Base-by-base conservation (phyloP, 371 early-diverging fungal genomes). In the Apophysomyces ossiformis region DNA sequence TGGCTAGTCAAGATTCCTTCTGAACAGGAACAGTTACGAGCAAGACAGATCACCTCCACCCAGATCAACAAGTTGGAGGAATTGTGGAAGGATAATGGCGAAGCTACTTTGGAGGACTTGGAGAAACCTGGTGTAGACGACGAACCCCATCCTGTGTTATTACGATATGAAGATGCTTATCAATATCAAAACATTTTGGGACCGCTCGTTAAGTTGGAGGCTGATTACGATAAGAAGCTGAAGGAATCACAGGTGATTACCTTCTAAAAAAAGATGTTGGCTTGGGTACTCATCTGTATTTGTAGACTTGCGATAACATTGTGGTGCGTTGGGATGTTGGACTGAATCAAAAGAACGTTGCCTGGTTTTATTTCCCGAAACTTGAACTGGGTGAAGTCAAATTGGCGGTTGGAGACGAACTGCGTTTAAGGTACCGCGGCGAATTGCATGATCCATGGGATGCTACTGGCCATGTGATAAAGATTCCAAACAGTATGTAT, bases 321-420 rank as follows among this genome's bases (percentile, higher is more conserved):
- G 89, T 91, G 21, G 95, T 99, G 15, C 92, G 96, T 21, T 98
- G 99, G 98, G 97, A 97, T 79, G 88, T 92, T n/a, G 96, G 97
- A 47, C 79, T 98, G 64, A 99, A 96, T 77, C 89, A 89, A 70
- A 96, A 96, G 78, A 89, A 91, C n/a, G 79, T 95, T 43, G 99
- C 97, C 0, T 96, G 91, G 85, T 98, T 99, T 69, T 84, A 88
- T 56, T 89, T 99, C 71, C 94, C 97, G 9, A 96, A 95, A 70
- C 78, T 94, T 54, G 96, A 96, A 68, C 81, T 93, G 68, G 96
- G 96, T 54, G 99, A 99, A 74, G 84, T 98, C 60, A 91, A 95
- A 18, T 75, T 99, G 57, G 97, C 96, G 13, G 91, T 97, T 6
- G 99, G 99, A 13, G 99, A 99, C 79, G 99, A 99, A 75, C 83